Percentiles rank a stretch among this genome's conserved stretches.
phyloP scores from a whole-genome alignment of 139 green algal genomes.

The Edaphochlamys debaryana region DNA sequence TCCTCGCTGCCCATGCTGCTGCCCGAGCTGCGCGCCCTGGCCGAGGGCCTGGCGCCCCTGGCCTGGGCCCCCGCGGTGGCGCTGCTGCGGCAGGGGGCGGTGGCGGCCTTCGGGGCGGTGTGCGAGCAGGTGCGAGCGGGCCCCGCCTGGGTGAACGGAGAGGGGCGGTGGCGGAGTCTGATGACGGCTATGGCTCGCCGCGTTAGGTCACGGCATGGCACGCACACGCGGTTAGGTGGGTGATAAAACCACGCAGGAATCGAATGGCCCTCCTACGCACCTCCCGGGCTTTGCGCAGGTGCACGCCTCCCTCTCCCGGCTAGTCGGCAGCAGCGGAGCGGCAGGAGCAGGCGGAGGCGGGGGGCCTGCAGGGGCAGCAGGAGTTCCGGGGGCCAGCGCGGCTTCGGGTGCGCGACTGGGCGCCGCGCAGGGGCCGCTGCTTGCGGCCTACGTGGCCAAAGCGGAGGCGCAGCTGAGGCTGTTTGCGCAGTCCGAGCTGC shows the following conservation, averaged over 20 bases:
- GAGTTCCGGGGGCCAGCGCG: too few relatives aligned
- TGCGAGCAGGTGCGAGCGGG: not conserved
- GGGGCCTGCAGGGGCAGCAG: too few relatives aligned
- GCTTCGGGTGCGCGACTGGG: not conserved
- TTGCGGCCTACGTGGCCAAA: not conserved
- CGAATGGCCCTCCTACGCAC: too few relatives aligned
- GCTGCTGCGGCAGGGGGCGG: conserved; percentile 1
- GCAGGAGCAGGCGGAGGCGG: not conserved
- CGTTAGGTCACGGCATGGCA: too few relatives aligned
- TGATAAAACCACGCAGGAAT: too few relatives aligned
- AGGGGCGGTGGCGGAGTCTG: too few relatives aligned
- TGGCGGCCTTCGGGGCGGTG: conserved; percentile 8
- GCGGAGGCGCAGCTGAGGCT: not conserved
- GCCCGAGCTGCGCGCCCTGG: conserved; percentile 23
- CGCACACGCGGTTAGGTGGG: too few relatives aligned
- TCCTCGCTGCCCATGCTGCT: conserved; percentile 10
- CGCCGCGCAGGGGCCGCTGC: not conserved
- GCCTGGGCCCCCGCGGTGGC: not conserved
- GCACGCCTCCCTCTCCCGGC: not conserved
- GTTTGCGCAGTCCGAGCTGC: conserved; percentile 21
- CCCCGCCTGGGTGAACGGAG: too few relatives aligned
- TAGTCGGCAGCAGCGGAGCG: not conserved
- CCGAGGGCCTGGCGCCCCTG: conserved; percentile 29
- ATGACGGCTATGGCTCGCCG: too few relatives aligned
- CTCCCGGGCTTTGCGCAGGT: too few relatives aligned